A percentile compares a stretch with the other conserved stretches of the same genome.
phyloP scores from a whole-genome alignment of 305 asterid species.

The Plantago lanceolata region DNA sequence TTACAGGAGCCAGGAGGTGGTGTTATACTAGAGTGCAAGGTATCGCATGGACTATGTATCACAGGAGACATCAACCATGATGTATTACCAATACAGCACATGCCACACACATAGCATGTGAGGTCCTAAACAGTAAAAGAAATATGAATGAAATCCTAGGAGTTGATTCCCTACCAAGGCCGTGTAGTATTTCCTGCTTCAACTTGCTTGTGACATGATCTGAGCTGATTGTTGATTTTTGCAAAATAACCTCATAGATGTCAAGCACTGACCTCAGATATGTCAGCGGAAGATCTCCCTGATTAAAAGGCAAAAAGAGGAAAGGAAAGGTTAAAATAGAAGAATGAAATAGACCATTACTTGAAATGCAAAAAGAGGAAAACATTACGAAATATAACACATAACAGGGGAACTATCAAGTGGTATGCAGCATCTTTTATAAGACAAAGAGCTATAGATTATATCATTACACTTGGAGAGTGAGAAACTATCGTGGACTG shows the following conservation, averaged over 20 bases:
- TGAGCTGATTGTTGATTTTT: conserved; percentile 46
- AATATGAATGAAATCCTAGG: conserved; percentile 12
- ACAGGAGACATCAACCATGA: not conserved
- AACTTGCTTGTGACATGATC: conserved; percentile 65
- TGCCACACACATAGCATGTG: conserved; percentile 8
- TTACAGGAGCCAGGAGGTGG: not conserved
- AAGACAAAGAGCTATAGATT: not conserved
- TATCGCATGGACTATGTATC: not conserved
- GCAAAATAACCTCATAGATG: conserved; percentile 76
- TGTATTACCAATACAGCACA: conserved; percentile 10
- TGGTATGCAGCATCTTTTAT: not conserved
- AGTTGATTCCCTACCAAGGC: conserved; percentile 65
- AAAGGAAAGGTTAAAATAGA: conserved; percentile 9
- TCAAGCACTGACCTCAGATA: conserved; percentile 77
- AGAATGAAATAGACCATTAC: conserved; percentile 8
- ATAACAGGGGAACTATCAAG: not conserved
- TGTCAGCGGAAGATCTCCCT: conserved; percentile 78
- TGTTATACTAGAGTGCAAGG: not conserved
- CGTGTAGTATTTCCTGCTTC: conserved; percentile 92
- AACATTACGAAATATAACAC: conserved; percentile 18
- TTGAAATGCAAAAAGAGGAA: conserved; percentile 20
- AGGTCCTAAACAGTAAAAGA: conserved; percentile 12
- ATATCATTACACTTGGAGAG: conserved; percentile 71
- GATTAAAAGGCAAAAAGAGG: conserved; percentile 28
- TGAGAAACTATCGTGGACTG: conserved; percentile 86